Base-by-base conservation (phyloP, 768 basidiomycete genomes). In the Serendipita sp. region DNA sequence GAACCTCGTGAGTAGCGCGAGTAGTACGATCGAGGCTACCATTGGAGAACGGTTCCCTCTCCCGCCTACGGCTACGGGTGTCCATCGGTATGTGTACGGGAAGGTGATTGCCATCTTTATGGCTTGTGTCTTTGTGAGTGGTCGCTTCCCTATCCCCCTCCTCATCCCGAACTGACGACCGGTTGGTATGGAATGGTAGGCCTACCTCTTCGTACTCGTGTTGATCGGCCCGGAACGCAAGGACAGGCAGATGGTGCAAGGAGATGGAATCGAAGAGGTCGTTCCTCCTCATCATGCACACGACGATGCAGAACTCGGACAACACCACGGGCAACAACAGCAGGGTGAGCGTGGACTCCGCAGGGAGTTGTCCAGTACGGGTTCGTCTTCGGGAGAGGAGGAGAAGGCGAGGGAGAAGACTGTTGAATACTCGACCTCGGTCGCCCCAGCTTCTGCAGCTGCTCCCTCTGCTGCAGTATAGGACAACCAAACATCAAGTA, bases 1-100 rank as follows among this genome's bases (percentile, higher is more conserved):
- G 44, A 90, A 88, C 72, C 78, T 71, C 4, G 30, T 58, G 14
- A 58, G 53, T 58, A 58, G 53, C n/a, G 53, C 53, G 31, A 58
- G 53, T 31, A 24, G 22, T 28, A 58, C 53, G 24, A 58, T 58
- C 31, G 53, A 58, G 28, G 53, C 53, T 24, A 58, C 22, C 17
- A n/a, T 33, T 20, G 53, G 53, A 17, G 53, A 58, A 33, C 53
- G 53, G 9, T 58, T 58, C 53, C 53, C 53, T 7, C 53, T 58
- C 24, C 53, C 53, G 17, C 53, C 53, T 9, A 58, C 53, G 13
- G 53, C 53, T 3, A 22, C 22, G 20, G 53, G 53, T 11, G 30
- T 31, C n/a, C 20, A 58, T 9, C 53, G 53, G 7, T 58, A 58
- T 33, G 53, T 58, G 14, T 58, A 58, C 24, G 53, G 53, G 31